A percentile compares a stretch with the other conserved stretches of the same genome.
Conservation (phyloP, 192 early-diverging fungal species). For the Mortierella antarctica region DNA sequence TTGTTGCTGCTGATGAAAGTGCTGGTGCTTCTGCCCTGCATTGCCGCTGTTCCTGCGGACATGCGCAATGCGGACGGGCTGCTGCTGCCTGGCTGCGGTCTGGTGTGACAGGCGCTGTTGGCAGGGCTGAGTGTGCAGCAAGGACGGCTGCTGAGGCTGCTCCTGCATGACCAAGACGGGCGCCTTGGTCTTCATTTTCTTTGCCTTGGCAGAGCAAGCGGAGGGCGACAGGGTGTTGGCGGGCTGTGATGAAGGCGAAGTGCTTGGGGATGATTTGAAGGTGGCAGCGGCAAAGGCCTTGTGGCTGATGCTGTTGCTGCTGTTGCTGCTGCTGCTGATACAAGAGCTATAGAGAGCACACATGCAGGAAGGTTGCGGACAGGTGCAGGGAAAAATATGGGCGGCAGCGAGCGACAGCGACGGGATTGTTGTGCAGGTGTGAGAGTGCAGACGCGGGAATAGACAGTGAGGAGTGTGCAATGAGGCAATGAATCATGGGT, state of each 20-base stretch:
- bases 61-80: no score
- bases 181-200: background rate
- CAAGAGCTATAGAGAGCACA: background rate
- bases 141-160: no score
- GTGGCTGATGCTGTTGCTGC: conserved; percentile 12
- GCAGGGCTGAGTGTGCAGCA: no score
- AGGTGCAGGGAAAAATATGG: background rate
- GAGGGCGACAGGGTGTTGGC: background rate
- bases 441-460: background rate
- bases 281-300: background rate
- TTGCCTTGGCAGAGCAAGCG: background rate
- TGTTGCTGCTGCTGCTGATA: conserved; percentile 10
- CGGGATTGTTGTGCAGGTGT: background rate
- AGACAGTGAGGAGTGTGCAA: background rate
- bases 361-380: background rate
- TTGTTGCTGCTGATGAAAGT: conserved; percentile 22
- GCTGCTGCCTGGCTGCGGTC: no score
- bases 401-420: no score
- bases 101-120: no score
- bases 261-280: background rate
- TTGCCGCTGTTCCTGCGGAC: conserved; percentile 10
- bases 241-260: background rate
- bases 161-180: no score
- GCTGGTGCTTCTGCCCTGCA: conserved; percentile 24
- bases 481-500: background rate